phyloP scores from a whole-genome alignment of 2,329 filamentous ascomycete species.

The Epichloe sylvatica region DNA sequence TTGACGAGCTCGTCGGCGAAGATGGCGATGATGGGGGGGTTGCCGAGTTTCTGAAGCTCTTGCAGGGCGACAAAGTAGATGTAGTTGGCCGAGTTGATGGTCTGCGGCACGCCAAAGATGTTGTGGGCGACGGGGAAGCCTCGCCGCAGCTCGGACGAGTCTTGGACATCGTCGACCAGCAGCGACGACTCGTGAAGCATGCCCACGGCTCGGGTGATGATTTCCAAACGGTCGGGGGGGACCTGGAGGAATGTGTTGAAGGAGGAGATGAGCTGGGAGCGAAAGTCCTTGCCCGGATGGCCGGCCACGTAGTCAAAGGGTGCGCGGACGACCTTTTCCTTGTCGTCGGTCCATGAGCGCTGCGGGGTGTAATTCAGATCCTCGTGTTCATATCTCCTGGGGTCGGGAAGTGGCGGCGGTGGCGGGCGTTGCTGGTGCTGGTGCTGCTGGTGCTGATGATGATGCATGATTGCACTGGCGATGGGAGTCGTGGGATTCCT shows the following conservation, averaged over 20 bases:
- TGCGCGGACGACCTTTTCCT: conserved; percentile 63
- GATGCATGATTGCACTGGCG: conserved; percentile 15
- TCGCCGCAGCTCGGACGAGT: conserved; percentile 60
- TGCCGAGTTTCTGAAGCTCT: conserved; percentile 57
- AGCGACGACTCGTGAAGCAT: conserved; percentile 80
- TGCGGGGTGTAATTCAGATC: conserved; percentile 38
- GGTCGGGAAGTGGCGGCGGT: conserved; percentile 32
- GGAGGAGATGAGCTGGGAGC: conserved; percentile 62
- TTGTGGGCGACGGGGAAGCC: conserved; percentile 71
- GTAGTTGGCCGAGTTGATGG: conserved; percentile 84
- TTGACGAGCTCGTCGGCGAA: conserved; percentile 75
- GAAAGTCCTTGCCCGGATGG: conserved; percentile 75
- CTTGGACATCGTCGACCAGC: conserved; percentile 79
- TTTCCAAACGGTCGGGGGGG: conserved; percentile 50
- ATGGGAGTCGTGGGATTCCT: not conserved
- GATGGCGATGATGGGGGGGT: conserved; percentile 51
- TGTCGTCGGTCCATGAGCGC: conserved; percentile 53
- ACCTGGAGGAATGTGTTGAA: conserved; percentile 75
- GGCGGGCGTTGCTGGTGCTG: conserved; percentile 14
- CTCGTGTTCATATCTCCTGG: conserved; percentile 38
- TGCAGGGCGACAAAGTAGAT: conserved; percentile 71
- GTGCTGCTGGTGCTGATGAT: conserved; percentile 11
- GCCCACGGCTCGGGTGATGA: conserved; percentile 67
- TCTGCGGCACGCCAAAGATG: conserved; percentile 77
- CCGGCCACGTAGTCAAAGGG: conserved; percentile 70